Base-by-base conservation (phyloP, 2,329 filamentous ascomycete species). In the Neonectria neomacrospora region DNA sequence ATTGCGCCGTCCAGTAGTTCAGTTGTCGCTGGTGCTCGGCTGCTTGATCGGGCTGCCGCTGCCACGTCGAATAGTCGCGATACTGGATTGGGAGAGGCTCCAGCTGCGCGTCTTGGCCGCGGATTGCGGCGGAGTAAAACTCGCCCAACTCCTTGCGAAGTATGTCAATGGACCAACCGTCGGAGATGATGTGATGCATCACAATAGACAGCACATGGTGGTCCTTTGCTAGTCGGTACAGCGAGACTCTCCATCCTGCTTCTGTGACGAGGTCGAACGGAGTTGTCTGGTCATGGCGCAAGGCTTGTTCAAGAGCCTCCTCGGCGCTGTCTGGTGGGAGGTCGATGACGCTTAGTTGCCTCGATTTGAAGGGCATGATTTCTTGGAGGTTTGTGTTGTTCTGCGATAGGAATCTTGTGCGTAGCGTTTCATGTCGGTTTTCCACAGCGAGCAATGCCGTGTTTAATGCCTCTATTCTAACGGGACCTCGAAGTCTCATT, bases 121-220 rank as follows among this genome's bases (percentile, higher is more conserved):
- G 57, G 58, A 70, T 2, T 11, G 45, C 7, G 58, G 65, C 64
- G 26, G 63, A 50, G 28, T 50, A 50, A 7, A 50, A 14, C 4
- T 3, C 2, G 0, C 47, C 55, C 1, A 72, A 39, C 22, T 72
- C 69, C 5, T 20, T 37, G 8, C 50, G 47, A 30, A 50, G 47
- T 10, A 50, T 20, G 23, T 32, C 52, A 7, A 37, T 53, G 2
- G 74, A 75, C 74, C 73, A 75, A 0, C 74, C 73, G 41, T 75
- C 74, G 0, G 72, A 71, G 5, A 75, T 63, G 20, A 73, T 74
- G 16, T 75, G 74, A 39, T 75, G 74, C 68, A 75, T 72, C 3
- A 72, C 64, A 8, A 75, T 71, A 0, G 71, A 73, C 1, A 75
- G 54, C 2, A 73, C 22, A 53, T 73, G 59, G 2, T 74, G 62